Evolutionary conservation across 495 filamentous ascomycete genomes (phyloP).

Genomic region (Wilcoxina mikolae): DNA sequence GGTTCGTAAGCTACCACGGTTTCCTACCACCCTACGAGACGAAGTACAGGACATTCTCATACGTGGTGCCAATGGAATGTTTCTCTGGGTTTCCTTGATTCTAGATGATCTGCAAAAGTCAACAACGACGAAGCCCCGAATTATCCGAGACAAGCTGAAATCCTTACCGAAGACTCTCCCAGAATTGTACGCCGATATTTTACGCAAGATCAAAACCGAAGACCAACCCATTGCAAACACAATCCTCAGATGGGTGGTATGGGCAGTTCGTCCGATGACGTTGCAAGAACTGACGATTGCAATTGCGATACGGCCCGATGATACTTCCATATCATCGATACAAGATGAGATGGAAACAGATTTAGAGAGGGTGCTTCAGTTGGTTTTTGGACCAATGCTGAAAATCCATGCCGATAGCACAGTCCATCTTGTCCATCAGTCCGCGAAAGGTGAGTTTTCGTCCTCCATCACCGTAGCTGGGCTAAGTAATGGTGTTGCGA

Average conservation of each 20-base stretch:
- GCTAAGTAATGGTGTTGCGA: neutral
- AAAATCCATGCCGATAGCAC: slow-evolving; percentile 3
- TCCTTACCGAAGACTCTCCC: slow-evolving; percentile 7
- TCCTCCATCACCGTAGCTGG: too few species aligned
- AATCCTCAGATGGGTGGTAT: slow-evolving; percentile 13
- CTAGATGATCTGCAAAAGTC: slow-evolving; percentile 4
- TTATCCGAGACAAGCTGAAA: slow-evolving; percentile 5
- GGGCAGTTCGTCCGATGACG: slow-evolving; percentile 5
- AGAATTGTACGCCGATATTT: slow-evolving; percentile 3
- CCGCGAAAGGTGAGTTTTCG: slow-evolving; percentile 4
- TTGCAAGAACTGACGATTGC: slow-evolving; percentile 8
- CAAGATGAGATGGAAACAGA: slow-evolving; percentile 6
- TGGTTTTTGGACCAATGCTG: slow-evolving; percentile 8
- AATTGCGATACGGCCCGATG: slow-evolving; percentile 4
- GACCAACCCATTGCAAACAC: neutral
- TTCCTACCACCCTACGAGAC: neutral
- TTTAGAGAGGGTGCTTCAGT: neutral
- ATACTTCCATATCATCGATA: slow-evolving; percentile 9
- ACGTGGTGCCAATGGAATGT: slow-evolving; percentile 7
- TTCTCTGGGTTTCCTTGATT: slow-evolving; percentile 13
- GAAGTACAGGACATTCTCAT: slow-evolving; percentile 11
- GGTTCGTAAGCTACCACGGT: neutral
- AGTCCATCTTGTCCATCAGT: slow-evolving; percentile 11
- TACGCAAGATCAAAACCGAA: neutral
- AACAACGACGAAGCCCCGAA: neutral